Evolutionary conservation across 2,329 filamentous ascomycete genomes (phyloP), one percentile per base, ranked within the genome.

Genomic region (Aspergillus sp.): DNA sequence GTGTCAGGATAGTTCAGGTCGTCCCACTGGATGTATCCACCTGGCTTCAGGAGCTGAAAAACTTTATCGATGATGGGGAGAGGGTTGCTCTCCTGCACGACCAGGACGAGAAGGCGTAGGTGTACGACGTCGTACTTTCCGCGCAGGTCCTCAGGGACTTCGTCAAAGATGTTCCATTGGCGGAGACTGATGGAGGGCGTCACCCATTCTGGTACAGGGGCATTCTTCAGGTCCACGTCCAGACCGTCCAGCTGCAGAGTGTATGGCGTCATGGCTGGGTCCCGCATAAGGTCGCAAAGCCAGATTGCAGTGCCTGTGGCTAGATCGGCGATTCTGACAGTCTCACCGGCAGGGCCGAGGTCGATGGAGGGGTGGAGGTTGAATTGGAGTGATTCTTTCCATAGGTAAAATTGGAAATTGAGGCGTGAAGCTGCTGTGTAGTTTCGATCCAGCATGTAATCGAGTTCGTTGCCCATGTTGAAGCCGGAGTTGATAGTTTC

Each of bases 1-100:
- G n/a, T 51, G 4, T 51, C 28, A 3, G 43, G 43, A 13, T 49
- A 57, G 28, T 57, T 49, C 30, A 57, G 30, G 25, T 51, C 55
- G 15, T 57, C 55, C 55, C 55, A 57, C 7, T 57, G 55, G 13
- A 57, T 28, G 13, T 49, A 57, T 9, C 55, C 55, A 6, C 55
- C 47, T 1, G 55, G 55, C n/a, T 57, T 57, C 4, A 57, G 43
- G 30, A 57, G 9, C 7, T 32, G 12, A 13, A 23, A 41, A 7
- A 39, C 19, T 9, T 57, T 43, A 17, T 25, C 4, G 9, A 57
- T 51, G 7, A 57, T 50, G 3, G 45, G 32, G 21, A 38, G 8
- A 4, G 55, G 55, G 19, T 57, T 39, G 17, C 43, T 50, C 5
- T 49, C 36, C 19, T 50, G 30, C 17, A 57, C 43, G 17, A 57